Conservation (phyloP, 208 protist species). For the Crithidia fasciculata region DNA sequence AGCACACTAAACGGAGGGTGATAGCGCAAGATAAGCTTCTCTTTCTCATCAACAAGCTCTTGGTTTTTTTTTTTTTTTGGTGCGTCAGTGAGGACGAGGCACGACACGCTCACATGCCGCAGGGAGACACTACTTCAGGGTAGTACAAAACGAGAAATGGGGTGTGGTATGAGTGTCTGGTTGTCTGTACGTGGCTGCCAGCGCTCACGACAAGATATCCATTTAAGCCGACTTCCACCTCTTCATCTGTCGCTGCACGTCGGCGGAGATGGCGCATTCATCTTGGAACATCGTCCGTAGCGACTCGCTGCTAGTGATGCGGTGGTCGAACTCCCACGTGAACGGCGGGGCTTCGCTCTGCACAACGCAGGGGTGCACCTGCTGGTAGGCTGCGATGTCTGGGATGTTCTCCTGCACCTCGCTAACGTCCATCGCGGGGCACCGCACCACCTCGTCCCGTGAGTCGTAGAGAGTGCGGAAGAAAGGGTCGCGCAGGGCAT, state of each 20-base stretch:
- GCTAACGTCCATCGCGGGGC: slow-evolving; percentile 7
- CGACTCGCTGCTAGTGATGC: slow-evolving; percentile 38
- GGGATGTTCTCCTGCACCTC: slow-evolving; percentile 22
- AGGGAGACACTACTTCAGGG: too few species aligned
- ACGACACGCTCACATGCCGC: too few species aligned
- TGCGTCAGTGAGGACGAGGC: too few species aligned
- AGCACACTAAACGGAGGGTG: too few species aligned
- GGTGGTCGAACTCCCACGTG: slow-evolving; percentile 65
- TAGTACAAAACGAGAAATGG: too few species aligned
- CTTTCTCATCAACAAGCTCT: too few species aligned
- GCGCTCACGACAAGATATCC: too few species aligned
- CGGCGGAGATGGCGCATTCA: slow-evolving; percentile 32
- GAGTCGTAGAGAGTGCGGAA: slow-evolving; percentile 50
- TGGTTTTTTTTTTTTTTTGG: too few species aligned
- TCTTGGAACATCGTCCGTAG: slow-evolving; percentile 46
- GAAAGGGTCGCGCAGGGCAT: slow-evolving; percentile 70
- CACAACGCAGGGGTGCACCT: slow-evolving; percentile 30
- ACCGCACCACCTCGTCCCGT: slow-evolving; percentile 71
- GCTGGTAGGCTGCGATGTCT: slow-evolving; percentile 33
- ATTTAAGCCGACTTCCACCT: not conserved
- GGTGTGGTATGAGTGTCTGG: too few species aligned
- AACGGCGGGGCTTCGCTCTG: slow-evolving; percentile 35
- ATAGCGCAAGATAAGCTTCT: too few species aligned
- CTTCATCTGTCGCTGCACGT: slow-evolving; percentile 23
- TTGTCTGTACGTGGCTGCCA: too few species aligned